These are phyloP conservation scores for Avicennia marina DNA, from an alignment of 257 asterid species.

Conservation along the genomic window DNA sequence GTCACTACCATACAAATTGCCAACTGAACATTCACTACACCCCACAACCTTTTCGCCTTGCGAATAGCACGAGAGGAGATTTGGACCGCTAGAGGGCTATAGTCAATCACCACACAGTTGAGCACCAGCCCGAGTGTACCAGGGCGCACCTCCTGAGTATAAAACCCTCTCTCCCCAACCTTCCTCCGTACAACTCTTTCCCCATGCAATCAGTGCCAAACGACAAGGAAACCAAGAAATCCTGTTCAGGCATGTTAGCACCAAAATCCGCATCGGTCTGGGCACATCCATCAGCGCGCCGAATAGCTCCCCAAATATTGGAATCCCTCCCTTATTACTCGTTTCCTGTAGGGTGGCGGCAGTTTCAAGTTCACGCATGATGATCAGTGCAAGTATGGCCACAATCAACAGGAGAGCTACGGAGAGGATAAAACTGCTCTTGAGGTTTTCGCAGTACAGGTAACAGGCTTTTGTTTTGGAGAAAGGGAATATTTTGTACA, in stretches of 20 bases:
- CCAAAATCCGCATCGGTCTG: conserved; percentile 58
- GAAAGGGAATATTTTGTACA: conserved; percentile 69
- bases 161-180: conserved; percentile 41
- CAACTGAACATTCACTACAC: conserved; percentile 53
- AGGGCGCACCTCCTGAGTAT: conserved; percentile 65
- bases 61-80: conserved; percentile 37
- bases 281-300: conserved; percentile 58
- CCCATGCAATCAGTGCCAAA: conserved; percentile 90
- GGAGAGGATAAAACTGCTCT: conserved; percentile 69
- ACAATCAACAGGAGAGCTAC: conserved; percentile 44
- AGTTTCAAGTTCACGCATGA: conserved; percentile 21
- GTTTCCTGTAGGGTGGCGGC: background rate
- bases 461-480: conserved; percentile 78
- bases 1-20: conserved; percentile 65
- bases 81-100: conserved; percentile 49
- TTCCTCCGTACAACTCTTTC: conserved; percentile 54
- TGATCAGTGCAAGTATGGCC: conserved; percentile 38
- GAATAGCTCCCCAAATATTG: conserved; percentile 56
- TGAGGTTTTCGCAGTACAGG: conserved; percentile 82
- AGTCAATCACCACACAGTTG: conserved; percentile 60
- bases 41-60: conserved; percentile 69
- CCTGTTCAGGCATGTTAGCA: conserved; percentile 60
- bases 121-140: conserved; percentile 77
- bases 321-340: conserved; percentile 19
- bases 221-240: conserved; percentile 68